These are phyloP conservation scores for Sphaerulina vaccinii DNA, from an alignment of 2,329 filamentous ascomycete genomes.

Conservation along the genomic window DNA sequence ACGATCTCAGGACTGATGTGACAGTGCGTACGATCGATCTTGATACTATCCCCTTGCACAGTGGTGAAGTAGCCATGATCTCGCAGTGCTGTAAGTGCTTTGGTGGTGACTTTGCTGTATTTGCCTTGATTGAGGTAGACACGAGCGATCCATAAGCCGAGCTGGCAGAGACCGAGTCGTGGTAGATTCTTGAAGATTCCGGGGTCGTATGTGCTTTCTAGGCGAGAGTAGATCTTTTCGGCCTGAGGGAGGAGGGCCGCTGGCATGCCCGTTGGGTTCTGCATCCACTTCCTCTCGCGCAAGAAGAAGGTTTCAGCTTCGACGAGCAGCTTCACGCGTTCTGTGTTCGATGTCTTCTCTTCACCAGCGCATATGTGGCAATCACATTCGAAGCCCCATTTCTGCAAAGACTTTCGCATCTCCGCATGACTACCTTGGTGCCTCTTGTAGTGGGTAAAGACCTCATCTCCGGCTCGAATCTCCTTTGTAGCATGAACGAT, in stretches of 20 bases:
- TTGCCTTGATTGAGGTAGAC: not conserved
- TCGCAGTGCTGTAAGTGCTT: conserved; percentile 11
- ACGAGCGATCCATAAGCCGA: conserved; percentile 19
- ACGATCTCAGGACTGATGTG: not conserved
- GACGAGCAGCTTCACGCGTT: not conserved
- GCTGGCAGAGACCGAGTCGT: conserved; percentile 12
- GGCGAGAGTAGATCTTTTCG: conserved; percentile 8
- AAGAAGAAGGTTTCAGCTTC: not conserved
- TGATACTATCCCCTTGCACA: not conserved
- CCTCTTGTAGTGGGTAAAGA: conserved; percentile 30
- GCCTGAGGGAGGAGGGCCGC: not conserved
- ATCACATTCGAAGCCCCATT: not conserved
- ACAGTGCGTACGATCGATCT: not conserved
- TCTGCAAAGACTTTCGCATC: not conserved
- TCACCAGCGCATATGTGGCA: conserved; percentile 1
- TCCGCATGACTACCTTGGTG: not conserved
- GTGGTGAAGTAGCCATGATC: conserved; percentile 1
- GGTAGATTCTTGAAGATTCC: conserved; percentile 9
- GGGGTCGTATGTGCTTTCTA: conserved; percentile 10
- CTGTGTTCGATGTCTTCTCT: not conserved
- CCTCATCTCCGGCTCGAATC: conserved; percentile 46
- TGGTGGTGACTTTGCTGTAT: not conserved
- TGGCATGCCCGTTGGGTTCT: not conserved
- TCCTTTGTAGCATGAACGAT: conserved; percentile 50
- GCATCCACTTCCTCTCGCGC: not conserved